Conservation (phyloP, 2,329 filamentous ascomycete species). For the Aureobasidium sp. region DNA sequence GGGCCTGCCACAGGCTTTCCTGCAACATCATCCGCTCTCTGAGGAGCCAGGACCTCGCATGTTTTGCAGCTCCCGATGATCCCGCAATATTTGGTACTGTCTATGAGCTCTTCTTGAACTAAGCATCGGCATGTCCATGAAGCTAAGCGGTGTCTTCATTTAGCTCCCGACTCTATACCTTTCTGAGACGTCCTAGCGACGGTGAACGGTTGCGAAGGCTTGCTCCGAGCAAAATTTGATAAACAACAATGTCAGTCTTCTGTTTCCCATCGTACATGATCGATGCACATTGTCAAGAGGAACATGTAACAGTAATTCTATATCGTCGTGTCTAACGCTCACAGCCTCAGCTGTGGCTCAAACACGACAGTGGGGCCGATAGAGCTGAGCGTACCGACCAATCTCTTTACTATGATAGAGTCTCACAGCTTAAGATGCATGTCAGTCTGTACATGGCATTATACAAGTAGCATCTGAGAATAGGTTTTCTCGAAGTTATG, state of each 20-base stretch:
- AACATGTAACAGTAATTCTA: not conserved
- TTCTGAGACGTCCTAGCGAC: not conserved
- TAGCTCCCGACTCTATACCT: not conserved
- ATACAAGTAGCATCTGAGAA: too few relatives aligned
- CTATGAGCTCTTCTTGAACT: not conserved
- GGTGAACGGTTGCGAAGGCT: not conserved
- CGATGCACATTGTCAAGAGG: not conserved
- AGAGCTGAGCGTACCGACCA: too few relatives aligned
- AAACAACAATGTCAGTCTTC: not conserved
- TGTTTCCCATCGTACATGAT: not conserved
- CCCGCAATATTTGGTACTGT: not conserved
- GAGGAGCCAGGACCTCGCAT: not conserved
- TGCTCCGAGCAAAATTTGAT: not conserved
- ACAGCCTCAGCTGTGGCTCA: too few relatives aligned
- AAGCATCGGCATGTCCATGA: not conserved
- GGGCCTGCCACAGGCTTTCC: not conserved
- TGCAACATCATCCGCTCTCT: not conserved
- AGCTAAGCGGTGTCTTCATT: not conserved
- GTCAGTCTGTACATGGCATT: too few relatives aligned
- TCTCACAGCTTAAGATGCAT: too few relatives aligned
- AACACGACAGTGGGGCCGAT: too few relatives aligned
- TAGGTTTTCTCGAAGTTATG: too few relatives aligned
- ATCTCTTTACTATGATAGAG: too few relatives aligned
- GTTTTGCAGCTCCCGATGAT: not conserved
- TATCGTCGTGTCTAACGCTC: not conserved